Conservation (phyloP, 1,284 basidiomycete species). For the Puccinia sorghi region DNA sequence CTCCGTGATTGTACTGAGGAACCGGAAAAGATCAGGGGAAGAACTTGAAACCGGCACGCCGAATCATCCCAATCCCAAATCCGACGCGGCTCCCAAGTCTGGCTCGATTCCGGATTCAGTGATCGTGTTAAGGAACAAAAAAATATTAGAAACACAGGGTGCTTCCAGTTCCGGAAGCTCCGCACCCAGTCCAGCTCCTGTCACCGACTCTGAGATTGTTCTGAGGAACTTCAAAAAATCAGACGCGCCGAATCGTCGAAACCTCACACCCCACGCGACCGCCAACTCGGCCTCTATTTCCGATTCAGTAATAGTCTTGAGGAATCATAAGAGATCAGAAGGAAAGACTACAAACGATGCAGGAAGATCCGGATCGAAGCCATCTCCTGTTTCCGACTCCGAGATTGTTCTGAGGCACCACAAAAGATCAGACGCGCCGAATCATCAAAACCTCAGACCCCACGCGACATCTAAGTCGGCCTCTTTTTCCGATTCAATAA, state of each 20-base stretch:
- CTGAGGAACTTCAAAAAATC: slow-evolving; percentile 2
- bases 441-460: too few species aligned
- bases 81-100: background rate
- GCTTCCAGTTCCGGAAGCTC: background rate
- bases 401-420: too few species aligned
- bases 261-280: background rate
- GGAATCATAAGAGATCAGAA: background rate
- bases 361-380: background rate
- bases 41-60: background rate
- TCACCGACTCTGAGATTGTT: background rate
- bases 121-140: background rate
- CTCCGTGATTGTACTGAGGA: too few species aligned
- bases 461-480: background rate
- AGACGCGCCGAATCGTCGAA: background rate
- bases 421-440: background rate
- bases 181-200: background rate
- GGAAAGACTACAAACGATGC: background rate
- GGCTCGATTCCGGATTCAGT: too few species aligned
- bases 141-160: background rate
- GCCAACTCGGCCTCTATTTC: background rate
- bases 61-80: too few species aligned
- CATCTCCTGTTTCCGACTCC: background rate
- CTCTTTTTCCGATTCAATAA: background rate
- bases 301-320: slow-evolving; percentile 6
- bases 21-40: background rate